These are phyloP conservation scores for Nematodospora anomalae DNA, from an alignment of 1,139 yeast species.

Conservation along the genomic window DNA sequence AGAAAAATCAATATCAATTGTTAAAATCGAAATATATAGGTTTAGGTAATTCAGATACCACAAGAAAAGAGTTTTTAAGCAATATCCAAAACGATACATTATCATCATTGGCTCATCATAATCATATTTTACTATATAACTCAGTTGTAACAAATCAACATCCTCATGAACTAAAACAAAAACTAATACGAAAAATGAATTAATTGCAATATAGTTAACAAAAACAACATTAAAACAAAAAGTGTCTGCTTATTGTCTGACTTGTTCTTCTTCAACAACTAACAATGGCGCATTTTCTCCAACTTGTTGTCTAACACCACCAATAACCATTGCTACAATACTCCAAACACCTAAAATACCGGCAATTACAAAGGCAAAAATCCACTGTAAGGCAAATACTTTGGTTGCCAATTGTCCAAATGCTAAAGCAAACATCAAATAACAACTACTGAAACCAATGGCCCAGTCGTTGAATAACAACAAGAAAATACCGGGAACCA, in stretches of 20 bases:
- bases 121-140: conserved; percentile 61
- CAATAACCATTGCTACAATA: conserved; percentile 40
- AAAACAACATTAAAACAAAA: conserved; percentile 1
- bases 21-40: conserved; percentile 67
- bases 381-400: conserved; percentile 79
- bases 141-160: conserved; percentile 64
- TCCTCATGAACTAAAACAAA: conserved; percentile 45
- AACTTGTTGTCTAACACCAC: conserved; percentile 15
- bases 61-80: conserved; percentile 42
- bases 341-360: conserved; percentile 52
- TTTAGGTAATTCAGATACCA: conserved; percentile 69
- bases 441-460: conserved; percentile 58
- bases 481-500: conserved; percentile 61
- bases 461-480: conserved; percentile 70
- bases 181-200: conserved; percentile 63
- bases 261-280: conserved; percentile 13
- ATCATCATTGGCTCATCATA: conserved; percentile 69
- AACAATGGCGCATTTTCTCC: conserved; percentile 31
- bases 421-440: conserved; percentile 63
- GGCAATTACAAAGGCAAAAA: conserved; percentile 70
- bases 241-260: background rate
- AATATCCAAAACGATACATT: conserved; percentile 76
- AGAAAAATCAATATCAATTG: conserved; percentile 59
- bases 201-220: no score
- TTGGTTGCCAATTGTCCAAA: conserved; percentile 68